phyloP scores from a whole-genome alignment of 2,329 filamentous ascomycete species.

The Cadophora malorum region DNA sequence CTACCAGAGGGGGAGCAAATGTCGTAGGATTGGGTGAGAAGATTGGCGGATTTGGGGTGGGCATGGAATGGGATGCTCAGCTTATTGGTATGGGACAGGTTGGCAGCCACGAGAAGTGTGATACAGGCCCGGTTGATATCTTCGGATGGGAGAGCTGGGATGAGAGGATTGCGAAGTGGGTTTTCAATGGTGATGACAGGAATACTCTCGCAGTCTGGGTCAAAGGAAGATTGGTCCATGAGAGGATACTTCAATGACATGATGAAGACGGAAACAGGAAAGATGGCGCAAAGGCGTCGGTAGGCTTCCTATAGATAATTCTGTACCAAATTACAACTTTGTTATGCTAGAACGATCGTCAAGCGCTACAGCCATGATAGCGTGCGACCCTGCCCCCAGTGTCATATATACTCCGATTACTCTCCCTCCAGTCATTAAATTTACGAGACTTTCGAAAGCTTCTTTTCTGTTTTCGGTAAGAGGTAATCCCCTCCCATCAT shows the following conservation, averaged over 20 bases:
- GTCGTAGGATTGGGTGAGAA: constrained; percentile 76
- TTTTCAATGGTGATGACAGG: constrained; percentile 91
- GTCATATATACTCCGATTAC: neutral
- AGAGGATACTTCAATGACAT: constrained; percentile 46
- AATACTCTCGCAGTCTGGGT: constrained; percentile 94
- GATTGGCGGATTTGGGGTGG: constrained; percentile 83
- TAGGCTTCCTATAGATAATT: neutral
- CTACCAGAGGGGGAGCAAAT: constrained; percentile 83
- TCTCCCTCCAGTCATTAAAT: neutral
- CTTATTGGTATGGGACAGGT: constrained; percentile 67
- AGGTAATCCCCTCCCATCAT: constrained; percentile 30
- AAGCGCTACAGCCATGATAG: neutral
- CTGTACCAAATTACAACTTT: constrained; percentile 1
- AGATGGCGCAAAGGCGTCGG: neutral
- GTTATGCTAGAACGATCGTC: neutral
- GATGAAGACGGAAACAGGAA: neutral
- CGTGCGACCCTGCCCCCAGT: neutral
- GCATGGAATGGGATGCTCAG: constrained; percentile 92
- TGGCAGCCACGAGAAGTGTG: constrained; percentile 48
- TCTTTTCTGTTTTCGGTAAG: constrained; percentile 20
- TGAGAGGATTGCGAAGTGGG: constrained; percentile 89
- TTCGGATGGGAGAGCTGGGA: constrained; percentile 94
- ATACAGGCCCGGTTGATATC: constrained; percentile 75
- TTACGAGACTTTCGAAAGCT: neutral
- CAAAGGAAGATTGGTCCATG: constrained; percentile 79